Base-by-base conservation (phyloP, 2,329 filamentous ascomycete species). In the Aspergillus arachidicola region DNA sequence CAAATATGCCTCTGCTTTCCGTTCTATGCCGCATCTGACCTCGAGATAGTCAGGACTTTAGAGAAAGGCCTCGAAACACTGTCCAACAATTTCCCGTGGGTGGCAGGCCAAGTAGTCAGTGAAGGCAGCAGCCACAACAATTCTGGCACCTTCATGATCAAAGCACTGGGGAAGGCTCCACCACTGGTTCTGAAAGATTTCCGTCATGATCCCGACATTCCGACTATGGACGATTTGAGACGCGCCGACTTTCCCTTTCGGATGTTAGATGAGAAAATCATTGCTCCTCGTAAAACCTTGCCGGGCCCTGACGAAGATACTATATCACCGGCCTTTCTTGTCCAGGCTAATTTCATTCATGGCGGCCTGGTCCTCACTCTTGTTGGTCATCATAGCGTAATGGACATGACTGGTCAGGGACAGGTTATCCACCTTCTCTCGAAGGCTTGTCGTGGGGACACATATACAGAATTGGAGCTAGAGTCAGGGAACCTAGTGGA, bases 361-460 rank as follows among this genome's bases (percentile, higher is more conserved):
- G 83, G 80, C 4, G 85, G 84, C 0, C 66, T 87, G 0, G 64
- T 87, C 1, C 75, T 87, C 10, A 83, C 81, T 3, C 74, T 86
- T 28, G 77, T 78, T 32, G 79, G 75, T 9, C 79, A 85, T 28
- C 86, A 87, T 65, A 77, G 78, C 6, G 71, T 75, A 0, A 83
- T 85, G 78, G 86, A 87, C 60, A 82, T 84, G 73, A 78, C 76
- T 1, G 85, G 84, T 1, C 80, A 83, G 65, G 82, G 74, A 3
- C 76, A 80, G 26, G 64, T 85, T 19, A 83, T 86, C 19, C 62
- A 72, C 3, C 78, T 84, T 1, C 73, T 87, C 6, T 77, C 80
- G 0, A 85, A 85, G 60, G 84, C 83, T 0, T 86, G 84, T 59
- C 71, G 69, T 0, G 69, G 74, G 1, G 80, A 83, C 34, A n/a